These are phyloP conservation scores for Phytophthora colocasiae DNA, from an alignment of 352 stramenopile genomes.

Conservation along the genomic window DNA sequence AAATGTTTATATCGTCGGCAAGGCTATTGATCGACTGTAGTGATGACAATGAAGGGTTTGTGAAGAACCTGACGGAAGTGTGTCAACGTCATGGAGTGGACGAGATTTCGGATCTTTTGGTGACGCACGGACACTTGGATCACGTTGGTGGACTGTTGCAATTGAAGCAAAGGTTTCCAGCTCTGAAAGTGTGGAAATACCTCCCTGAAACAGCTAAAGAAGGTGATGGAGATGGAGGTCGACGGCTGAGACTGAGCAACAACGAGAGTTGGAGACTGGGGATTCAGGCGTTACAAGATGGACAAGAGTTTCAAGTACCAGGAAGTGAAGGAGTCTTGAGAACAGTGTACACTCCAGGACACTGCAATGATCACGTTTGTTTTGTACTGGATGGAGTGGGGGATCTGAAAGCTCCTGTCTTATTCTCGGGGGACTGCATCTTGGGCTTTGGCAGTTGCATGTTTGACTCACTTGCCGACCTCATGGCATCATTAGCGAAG, in stretches of 20 bases:
- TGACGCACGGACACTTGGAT: conserved; percentile 86
- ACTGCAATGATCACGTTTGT: conserved; percentile 77
- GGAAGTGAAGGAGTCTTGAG: conserved; percentile 37
- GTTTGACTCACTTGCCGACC: conserved; percentile 47
- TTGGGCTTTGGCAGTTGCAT: too few species aligned
- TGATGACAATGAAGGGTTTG: conserved; percentile 79
- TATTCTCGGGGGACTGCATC: too few species aligned
- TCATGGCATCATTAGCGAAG: conserved; percentile 75
- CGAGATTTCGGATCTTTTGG: conserved; percentile 88
- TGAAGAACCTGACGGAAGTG: conserved; percentile 46
- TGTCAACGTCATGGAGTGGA: conserved; percentile 49
- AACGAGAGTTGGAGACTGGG: conserved; percentile 54
- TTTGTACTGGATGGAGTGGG: too few species aligned
- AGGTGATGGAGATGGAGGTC: conserved; percentile 39
- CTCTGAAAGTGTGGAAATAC: conserved; percentile 76
- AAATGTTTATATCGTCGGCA: conserved; percentile 92
- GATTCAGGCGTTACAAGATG: conserved; percentile 48
- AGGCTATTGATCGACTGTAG: conserved; percentile 84
- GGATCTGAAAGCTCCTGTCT: too few species aligned
- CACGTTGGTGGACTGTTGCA: conserved; percentile 87
- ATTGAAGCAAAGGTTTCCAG: conserved; percentile 60
- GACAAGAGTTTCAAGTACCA: conserved; percentile 47
- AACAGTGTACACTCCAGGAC: conserved; percentile 81
- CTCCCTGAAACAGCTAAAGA: conserved; percentile 35
- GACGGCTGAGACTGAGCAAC: conserved; percentile 54